Conservation (phyloP, 345 rosid species). For the Rubroshorea leprosula region DNA sequence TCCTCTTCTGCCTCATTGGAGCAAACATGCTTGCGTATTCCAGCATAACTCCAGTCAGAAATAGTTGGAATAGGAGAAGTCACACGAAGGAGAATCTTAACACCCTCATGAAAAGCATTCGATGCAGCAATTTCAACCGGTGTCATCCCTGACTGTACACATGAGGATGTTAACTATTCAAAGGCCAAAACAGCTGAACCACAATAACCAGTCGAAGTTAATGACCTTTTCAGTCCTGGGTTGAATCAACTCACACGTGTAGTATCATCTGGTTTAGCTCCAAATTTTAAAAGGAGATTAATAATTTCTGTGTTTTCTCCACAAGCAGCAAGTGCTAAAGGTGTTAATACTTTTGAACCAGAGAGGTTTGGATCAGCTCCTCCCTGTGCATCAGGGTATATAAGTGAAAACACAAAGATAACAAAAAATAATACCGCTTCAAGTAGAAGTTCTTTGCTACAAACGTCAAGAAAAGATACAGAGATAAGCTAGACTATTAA, state of each 20-base stretch:
- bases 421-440: background rate
- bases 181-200: background rate
- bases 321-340: background rate
- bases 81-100: constrained; percentile 2
- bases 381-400: background rate
- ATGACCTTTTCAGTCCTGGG: background rate
- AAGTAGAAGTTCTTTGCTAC: background rate
- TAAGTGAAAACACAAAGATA: background rate
- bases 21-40: background rate
- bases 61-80: constrained; percentile 4
- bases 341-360: background rate
- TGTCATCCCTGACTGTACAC: background rate
- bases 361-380: constrained; percentile 13
- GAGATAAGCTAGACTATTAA: background rate
- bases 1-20: background rate
- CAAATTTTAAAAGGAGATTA: background rate
- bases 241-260: background rate
- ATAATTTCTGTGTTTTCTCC: background rate
- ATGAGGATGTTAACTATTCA: background rate
- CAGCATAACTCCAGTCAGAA: constrained; percentile 4
- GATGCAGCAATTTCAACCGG: constrained; percentile 11
- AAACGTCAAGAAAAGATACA: background rate
- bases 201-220: background rate
- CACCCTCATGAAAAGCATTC: background rate
- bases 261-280: constrained; percentile 7